Base-by-base conservation (phyloP, 305 asterid genomes). In the Solanum hybrid region DNA sequence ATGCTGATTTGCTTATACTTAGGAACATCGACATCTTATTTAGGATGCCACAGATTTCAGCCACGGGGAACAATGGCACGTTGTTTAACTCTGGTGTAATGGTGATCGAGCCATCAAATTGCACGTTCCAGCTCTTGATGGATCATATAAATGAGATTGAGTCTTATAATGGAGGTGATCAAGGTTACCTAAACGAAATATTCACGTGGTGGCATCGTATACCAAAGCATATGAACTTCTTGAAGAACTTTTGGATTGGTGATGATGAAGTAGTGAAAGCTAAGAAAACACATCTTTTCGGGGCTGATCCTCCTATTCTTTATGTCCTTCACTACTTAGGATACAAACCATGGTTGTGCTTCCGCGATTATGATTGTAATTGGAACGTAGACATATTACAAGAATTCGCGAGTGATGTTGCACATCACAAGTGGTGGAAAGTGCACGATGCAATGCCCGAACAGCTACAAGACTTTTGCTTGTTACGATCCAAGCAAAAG, bases 81-180 rank as follows among this genome's bases (percentile, higher is more conserved):
- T 92, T 92, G 27, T 95, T 95, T 90, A 95, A 94, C 90, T 95
- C 97, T 0, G 97, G 97, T 0, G 97, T 95, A 2, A 95, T 95
- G 97, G 96, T 95, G 87, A 91, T 95, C 20, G 96, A 95, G 91
- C 97, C 97, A 11, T 95, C 97, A 4, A 92, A 94, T 81, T 92
- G 95, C 92, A 95, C 97, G 3, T 95, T 95, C 88, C 87, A 91
- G 84, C 95, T 95, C n/a, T 42, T 95, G 40, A 95, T 94, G 95
- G 94, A 93, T 27, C 96, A 93, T 29, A 90, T 95, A 37, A 89
- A 95, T 29, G 94, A 92, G 42, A 92, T 95, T 22, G 96, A 94
- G 20, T 95, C 98, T 4, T 95, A 95, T 90, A 95, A 95, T 31
- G 98, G 98, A 5, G 98, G 98, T 22, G 98, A 95, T 22, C 98